Base-by-base conservation (phyloP, 257 asterid species). In the Nicotiana sylvestris region DNA sequence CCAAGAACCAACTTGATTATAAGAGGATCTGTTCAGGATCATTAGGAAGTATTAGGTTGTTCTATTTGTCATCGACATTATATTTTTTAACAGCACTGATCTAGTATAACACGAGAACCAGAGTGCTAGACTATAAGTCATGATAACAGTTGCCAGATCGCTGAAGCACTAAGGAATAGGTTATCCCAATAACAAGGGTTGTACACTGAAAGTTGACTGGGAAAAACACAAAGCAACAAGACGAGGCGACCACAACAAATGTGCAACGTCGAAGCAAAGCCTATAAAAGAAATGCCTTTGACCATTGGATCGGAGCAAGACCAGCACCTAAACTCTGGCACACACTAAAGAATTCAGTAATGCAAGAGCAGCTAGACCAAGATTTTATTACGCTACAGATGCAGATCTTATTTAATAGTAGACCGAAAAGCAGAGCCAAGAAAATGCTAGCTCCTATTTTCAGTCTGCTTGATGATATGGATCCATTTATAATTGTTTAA, bases 271-370 rank as follows among this genome's bases (percentile, higher is more conserved):
- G 5, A 27, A 64, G 5, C 18, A 64, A 27, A 64, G 69, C 39
- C 69, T 64, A 64, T 64, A 64, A 64, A 5, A 64, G 37, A 58
- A 9, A 18, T n/a, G 69, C 69, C 39, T 64, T 64, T 29, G 69
- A 27, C 37, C 69, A 64, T 4, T 10, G 69, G 69, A 29, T 64
- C 37, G 29, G 39, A 64, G 18, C 4, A 25, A 64, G 18, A 27
- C 46, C 80, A 49, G 80, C 80, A 74, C 62, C 62, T 74, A 49
- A 49, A 74, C 61, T 27, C 43, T 74, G 79, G 25, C 25, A 49
- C 62, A 74, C 30, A 32, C 64, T 27, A 74, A 49, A 18, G 4
- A 13, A 74, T 49, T 25, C 43, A 74, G 27, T 7, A 49, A 11
- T 7, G 80, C 15, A 74, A 49, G 2, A 74, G 39, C 27, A 49